Evolutionary conservation across 2,329 filamentous ascomycete genomes (phyloP).

Genomic region (Gaeumannomyces tritici): DNA sequence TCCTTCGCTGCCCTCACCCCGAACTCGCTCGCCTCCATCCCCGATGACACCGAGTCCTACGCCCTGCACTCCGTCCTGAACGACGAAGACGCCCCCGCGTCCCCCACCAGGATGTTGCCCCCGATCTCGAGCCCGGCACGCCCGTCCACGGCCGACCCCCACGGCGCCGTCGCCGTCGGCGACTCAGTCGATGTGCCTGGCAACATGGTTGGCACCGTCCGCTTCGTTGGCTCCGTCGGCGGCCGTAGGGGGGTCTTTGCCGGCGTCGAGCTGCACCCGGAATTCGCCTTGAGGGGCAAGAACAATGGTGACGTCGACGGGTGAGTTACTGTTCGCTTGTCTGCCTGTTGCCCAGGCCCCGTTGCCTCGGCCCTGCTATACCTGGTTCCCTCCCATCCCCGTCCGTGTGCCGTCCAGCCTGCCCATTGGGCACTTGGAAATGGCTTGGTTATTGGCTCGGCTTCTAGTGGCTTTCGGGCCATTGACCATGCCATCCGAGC

Average conservation of each 20-base stretch:
- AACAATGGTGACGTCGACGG: constrained; percentile 95
- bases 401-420: neutral
- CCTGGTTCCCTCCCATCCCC: neutral
- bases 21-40: constrained; percentile 52
- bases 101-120: constrained; percentile 36
- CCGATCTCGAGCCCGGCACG: constrained; percentile 43
- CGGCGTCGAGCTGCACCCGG: constrained; percentile 76
- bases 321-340: constrained; percentile 47
- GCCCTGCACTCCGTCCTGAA: constrained; percentile 40
- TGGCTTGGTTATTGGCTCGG: neutral
- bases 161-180: constrained; percentile 56
- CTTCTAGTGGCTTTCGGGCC: constrained; percentile 2
- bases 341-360: too few species aligned
- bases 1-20: constrained; percentile 62
- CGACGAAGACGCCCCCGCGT: constrained; percentile 22
- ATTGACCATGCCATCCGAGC: constrained; percentile 8
- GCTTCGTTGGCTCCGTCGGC: constrained; percentile 76
- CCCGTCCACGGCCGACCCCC: constrained; percentile 26
- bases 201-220: constrained; percentile 82
- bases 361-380: neutral
- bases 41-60: constrained; percentile 57
- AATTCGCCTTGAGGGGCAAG: constrained; percentile 79
- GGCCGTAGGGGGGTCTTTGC: constrained; percentile 89
- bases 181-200: constrained; percentile 88
- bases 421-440: neutral